Conservation (phyloP, 495 filamentous ascomycete species). For the Cetradonia linearis region DNA sequence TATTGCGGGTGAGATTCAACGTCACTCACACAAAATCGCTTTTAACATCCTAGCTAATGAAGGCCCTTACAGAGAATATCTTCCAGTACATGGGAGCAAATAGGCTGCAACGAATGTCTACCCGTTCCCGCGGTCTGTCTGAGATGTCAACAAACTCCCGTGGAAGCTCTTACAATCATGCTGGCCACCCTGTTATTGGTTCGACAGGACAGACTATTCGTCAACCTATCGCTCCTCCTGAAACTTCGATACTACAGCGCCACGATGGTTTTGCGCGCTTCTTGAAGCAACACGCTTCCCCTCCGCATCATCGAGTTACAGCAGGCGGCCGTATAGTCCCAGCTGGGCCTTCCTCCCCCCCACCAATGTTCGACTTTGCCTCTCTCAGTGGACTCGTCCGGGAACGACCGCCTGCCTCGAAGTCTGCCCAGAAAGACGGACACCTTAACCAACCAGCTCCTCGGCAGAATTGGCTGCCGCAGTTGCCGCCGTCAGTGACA, state of each 20-base stretch:
- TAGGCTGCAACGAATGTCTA: not conserved
- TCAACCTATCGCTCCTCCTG: constrained; percentile 26
- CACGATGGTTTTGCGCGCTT: constrained; percentile 42
- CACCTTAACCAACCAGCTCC: not conserved
- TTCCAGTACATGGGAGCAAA: constrained; percentile 21
- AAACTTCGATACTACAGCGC: constrained; percentile 23
- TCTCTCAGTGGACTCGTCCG: constrained; percentile 17
- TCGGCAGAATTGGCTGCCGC: not conserved
- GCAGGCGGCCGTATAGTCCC: constrained; percentile 57
- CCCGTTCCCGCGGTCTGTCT: constrained; percentile 13
- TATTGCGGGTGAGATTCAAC: constrained; percentile 15
- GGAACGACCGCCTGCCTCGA: constrained; percentile 5
- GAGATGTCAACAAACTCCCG: constrained; percentile 16
- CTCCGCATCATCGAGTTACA: constrained; percentile 51
- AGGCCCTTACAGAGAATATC: constrained; percentile 12
- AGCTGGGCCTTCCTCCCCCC: constrained; percentile 29
- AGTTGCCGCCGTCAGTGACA: not conserved
- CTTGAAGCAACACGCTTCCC: constrained; percentile 49
- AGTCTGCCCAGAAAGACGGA: constrained; percentile 1
- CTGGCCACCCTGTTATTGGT: not conserved
- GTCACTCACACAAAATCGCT: not conserved
- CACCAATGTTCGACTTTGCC: constrained; percentile 30
- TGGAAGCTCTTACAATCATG: not conserved
- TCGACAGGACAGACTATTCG: constrained; percentile 10
- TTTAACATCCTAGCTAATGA: not conserved